A percentile compares a stretch with the other conserved stretches of the same genome.
phyloP scores from a whole-genome alignment of 768 basidiomycete genomes.

The Suillus americanus region DNA sequence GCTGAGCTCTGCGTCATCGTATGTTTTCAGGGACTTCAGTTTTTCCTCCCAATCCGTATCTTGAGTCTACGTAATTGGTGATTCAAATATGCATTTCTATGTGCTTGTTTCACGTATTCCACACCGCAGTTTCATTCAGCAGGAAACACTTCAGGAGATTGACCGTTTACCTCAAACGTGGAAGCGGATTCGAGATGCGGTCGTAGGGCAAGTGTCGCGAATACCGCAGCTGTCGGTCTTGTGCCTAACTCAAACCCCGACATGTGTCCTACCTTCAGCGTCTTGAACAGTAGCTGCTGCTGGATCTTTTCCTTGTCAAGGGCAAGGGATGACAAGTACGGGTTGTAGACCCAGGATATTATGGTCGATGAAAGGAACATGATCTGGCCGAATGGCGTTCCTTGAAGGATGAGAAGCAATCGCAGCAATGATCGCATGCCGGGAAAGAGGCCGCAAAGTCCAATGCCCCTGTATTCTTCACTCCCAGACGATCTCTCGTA shows the following conservation, averaged over 20 bases:
- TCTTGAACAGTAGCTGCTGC: no score
- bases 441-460: constrained; percentile 17
- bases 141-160: no score
- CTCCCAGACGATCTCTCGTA: background rate
- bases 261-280: constrained; percentile 6
- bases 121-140: constrained; percentile 17
- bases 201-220: constrained; percentile 18
- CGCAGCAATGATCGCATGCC: constrained; percentile 18
- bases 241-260: constrained; percentile 17
- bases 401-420: constrained; percentile 15
- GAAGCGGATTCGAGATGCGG: no score
- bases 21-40: no score
- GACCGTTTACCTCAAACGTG: no score
- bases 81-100: constrained; percentile 13
- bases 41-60: no score
- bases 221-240: constrained; percentile 18
- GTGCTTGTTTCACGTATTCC: constrained; percentile 22
- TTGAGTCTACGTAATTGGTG: no score
- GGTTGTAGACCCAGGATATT: constrained; percentile 22
- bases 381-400: constrained; percentile 19
- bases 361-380: constrained; percentile 19
- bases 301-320: constrained; percentile 23
- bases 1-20: no score
- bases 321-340: constrained; percentile 16
- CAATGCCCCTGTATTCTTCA: constrained; percentile 4